Base-by-base conservation (phyloP, 345 rosid genomes). In the Citropsis articulata region DNA sequence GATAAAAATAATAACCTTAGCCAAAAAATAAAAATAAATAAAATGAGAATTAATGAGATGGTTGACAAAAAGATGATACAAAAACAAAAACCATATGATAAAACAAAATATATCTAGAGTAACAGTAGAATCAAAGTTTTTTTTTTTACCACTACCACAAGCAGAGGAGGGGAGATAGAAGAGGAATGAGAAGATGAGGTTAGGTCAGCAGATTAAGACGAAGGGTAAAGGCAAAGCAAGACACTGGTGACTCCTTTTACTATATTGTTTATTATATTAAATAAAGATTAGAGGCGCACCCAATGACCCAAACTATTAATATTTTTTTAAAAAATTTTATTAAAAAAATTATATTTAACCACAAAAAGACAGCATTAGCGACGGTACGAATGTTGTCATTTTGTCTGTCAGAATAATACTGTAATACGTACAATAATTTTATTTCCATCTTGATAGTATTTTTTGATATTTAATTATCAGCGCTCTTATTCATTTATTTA, bases 151-250 rank as follows among this genome's bases (percentile, higher is more conserved):
- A 16, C 66, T 24, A 27, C 24, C 25, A 24, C 5, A 73, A 75
- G 77, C 61, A 75, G 64, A 48, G 59, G 30, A 3, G 19, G 36
- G 40, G 69, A 45, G 7, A 9, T 27, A 33, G 36, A 31, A 8
- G 63, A 53, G 6, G 48, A 31, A 50, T 36, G 13, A 59, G 59
- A 42, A 2, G 66, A 14, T 0, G 77, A 40, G 60, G 45, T 74
- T 62, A 74, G 77, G 77, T 74, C 57, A 62, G 28, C 21, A 63
- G 45, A 9, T 9, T 40, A 40, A 9, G 79, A 31, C 33, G 28
- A 84, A 78, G 73, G 82, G 84, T 79, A 76, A 81, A 78, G 77
- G 12, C 25, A 59, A 63, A 48, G 77, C 56, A 27, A 21, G 42
- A 38, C 7, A 1, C 24, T 13, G 30, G 55, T 28, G 61, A 57